Evolutionary conservation across 2,329 filamentous ascomycete genomes (phyloP).

Genomic region (Rutstroemia sydowiana): DNA sequence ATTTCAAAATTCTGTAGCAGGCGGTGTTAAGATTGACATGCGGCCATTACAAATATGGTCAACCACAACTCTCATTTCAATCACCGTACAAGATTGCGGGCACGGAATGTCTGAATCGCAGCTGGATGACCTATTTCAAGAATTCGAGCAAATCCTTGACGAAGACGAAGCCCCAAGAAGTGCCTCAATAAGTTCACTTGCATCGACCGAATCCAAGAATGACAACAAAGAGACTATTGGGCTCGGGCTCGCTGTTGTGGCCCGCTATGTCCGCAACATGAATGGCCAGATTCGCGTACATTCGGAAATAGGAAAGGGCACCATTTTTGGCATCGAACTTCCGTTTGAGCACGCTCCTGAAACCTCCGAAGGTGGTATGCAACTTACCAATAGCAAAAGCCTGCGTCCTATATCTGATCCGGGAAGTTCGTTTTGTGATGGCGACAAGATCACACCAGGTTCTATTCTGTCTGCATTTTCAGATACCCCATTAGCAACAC

Average conservation of each 20-base stretch:
- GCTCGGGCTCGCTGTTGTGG: constrained; percentile 21
- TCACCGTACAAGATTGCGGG: constrained; percentile 19
- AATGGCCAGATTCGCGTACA: constrained; percentile 20
- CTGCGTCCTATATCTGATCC: neutral
- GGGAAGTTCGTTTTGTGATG: neutral
- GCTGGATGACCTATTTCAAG: constrained; percentile 49
- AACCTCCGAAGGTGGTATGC: neutral
- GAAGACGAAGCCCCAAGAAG: constrained; percentile 32
- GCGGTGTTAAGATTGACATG: constrained; percentile 22
- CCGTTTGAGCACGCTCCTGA: constrained; percentile 17
- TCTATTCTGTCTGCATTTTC: neutral
- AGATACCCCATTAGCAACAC: constrained; percentile 1
- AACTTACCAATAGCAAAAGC: neutral
- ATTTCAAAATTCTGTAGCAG: constrained; percentile 17
- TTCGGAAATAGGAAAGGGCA: constrained; percentile 16
- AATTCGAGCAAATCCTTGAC: constrained; percentile 50
- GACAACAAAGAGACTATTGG: constrained; percentile 13
- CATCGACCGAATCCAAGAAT: neutral
- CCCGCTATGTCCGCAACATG: constrained; percentile 19
- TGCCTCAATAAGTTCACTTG: neutral
- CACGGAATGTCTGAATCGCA: constrained; percentile 29
- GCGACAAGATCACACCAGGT: neutral
- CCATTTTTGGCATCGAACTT: constrained; percentile 19
- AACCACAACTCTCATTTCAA: constrained; percentile 12
- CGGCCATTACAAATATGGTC: constrained; percentile 5